Conservation (phyloP, 768 basidiomycete species). For the Lactarius quietus region DNA sequence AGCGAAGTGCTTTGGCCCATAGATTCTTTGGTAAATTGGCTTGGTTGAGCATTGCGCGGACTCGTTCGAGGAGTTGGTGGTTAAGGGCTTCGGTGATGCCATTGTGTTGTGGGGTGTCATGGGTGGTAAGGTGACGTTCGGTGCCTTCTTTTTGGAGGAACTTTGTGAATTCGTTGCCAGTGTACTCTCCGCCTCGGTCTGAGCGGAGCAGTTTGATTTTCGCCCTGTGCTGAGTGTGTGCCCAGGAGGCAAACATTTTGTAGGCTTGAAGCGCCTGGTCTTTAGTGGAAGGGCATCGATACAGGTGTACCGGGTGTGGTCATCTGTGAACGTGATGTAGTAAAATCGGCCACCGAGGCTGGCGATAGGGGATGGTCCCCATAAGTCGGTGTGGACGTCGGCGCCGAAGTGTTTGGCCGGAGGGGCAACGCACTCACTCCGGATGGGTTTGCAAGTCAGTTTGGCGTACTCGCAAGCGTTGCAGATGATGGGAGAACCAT, state of each 20-base stretch:
- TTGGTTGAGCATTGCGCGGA: not conserved
- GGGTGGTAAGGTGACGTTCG: not conserved
- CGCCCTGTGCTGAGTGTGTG: not conserved
- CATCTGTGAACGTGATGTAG: not conserved
- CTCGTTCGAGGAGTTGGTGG: not conserved
- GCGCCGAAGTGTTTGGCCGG: not conserved
- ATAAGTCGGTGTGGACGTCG: not conserved
- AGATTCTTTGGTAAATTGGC: conserved; percentile 26
- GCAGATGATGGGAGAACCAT: conserved; percentile 32
- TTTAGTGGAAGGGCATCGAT: not conserved
- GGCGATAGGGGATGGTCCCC: not conserved
- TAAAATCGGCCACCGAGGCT: not conserved
- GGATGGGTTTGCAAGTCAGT: not conserved
- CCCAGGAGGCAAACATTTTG: not conserved
- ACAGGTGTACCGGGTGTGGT: not conserved
- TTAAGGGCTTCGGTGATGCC: not conserved
- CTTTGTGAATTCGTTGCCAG: not conserved
- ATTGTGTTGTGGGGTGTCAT: not conserved
- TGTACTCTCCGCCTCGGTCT: not conserved
- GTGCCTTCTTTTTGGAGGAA: not conserved
- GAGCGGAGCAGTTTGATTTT: not conserved
- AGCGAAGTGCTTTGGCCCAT: conserved; percentile 30
- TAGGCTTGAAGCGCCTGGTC: not conserved
- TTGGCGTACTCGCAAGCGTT: conserved; percentile 27
- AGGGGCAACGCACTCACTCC: not conserved